Evolutionary conservation across 2,329 filamentous ascomycete genomes (phyloP), one percentile per base, ranked within the genome.

Genomic region (Tympanopsis confertula): DNA sequence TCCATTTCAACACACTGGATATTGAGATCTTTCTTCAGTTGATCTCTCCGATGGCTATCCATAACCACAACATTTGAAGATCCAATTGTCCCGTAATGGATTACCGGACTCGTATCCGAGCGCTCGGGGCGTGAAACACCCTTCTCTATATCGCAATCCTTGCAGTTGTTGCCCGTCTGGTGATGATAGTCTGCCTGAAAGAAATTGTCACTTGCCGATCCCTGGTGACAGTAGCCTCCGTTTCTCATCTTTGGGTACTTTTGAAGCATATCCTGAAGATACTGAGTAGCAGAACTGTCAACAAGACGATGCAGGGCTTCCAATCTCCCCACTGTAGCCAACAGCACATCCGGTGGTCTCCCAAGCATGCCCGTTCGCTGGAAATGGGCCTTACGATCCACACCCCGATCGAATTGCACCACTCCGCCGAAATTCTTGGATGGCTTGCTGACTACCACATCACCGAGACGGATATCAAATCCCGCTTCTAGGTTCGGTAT

Each of bases 181-280:
- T 28, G 24, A 10, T 28, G 10, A n/a, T 10, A 28, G 10, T 28
- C 24, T 28, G 24, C 24, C 24, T n/a, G 24, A n/a, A 28, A 28
- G 24, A 28, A n/a, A 10, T n/a, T 10, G n/a, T 28, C 24, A 28
- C n/a, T 28, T n/a, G 10, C 24, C 24, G 24, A 10, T 10, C 24
- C 24, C 24, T 28, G 24, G 24, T 28, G n/a, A n/a, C 10, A 10
- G n/a, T 28, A 28, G 10, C n/a, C n/a, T n/a, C 24, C 24, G 10
- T 28, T n/a, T 28, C n/a, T 28, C 24, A 28, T 28, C 24, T 28
- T 28, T 28, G 24, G 24, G n/a, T 28, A 28, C 24, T n/a, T 28
- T 28, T 28, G 10, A n/a, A 28, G 10, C 24, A 28, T 28, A 10
- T 28, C 24, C 24, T 28, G 24, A 10, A 28, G 24, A 28, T 28